Evolutionary conservation across 441 rosid species (phyloP), one percentile per base, ranked within the genome.

Genomic region (Adansonia gregorii): DNA sequence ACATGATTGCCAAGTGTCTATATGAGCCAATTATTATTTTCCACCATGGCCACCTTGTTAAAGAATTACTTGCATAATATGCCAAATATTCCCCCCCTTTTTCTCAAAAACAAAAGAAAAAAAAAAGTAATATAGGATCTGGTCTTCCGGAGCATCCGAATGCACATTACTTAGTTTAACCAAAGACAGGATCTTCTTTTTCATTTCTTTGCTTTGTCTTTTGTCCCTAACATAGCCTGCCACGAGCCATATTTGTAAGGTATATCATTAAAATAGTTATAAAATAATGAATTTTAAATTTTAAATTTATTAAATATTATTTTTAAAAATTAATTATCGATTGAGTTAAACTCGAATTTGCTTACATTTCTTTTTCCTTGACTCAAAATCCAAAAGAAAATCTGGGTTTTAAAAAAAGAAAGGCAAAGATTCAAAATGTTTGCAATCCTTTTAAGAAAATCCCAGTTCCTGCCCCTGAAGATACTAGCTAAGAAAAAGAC

Each of bases 351-450:
- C 52, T 48, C 14, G 12, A 48, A 48, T 48, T 48, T 5, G 10
- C 14, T 48, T 3, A 8, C 3, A 48, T 9, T 5, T 15, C 2
- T 5, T 55, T 55, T 55, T 22, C 1, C 1, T 6, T 14, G 12
- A 58, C 8, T 70, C 45, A 81, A 74, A 67, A 68, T 79, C 48
- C 78, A 61, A 79, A 66, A 6, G 9, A 60, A 68, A 52, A 63
- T 5, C 51, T 17, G 71, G 43, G 22, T 12, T 24, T 27, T 48
- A 48, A 0, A 1, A 48, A 45, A 65, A 49, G 1, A 8, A 19
- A 77, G 27, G 64, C 72, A 24, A 58, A 78, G 63, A 81, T 58
- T 68, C 63, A 76, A 76, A 75, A 76, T 71, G 82, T 75, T 69
- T 75, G 58, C 75, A 59, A 46, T 49, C 78, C 59, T 79, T 51